phyloP scores from a whole-genome alignment of 202 grass and related monocot species.

The Musa balbisiana region DNA sequence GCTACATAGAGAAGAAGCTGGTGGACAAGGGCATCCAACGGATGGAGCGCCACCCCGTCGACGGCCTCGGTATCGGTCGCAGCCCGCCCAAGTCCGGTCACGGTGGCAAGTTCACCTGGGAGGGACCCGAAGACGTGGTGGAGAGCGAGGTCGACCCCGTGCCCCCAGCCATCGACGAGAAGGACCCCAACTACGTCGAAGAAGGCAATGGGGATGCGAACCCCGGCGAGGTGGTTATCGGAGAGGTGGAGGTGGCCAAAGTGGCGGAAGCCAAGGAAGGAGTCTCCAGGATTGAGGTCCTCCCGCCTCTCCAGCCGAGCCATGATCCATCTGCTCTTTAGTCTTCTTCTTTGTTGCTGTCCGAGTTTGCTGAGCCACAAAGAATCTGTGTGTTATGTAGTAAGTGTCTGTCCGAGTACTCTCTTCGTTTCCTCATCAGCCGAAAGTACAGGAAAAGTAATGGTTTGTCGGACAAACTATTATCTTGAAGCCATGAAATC shows the following conservation, averaged over 20 bases:
- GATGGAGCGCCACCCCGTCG: slow-evolving; percentile 56
- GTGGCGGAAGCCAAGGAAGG: slow-evolving; percentile 39
- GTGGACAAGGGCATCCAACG: slow-evolving; percentile 57
- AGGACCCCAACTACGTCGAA: slow-evolving; percentile 58
- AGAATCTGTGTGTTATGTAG: no score
- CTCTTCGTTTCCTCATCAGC: no score
- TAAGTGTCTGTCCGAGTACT: no score
- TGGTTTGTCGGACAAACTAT: no score
- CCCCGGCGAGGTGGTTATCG: slow-evolving; percentile 27
- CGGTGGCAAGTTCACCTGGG: slow-evolving; percentile 82
- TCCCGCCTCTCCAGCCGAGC: slow-evolving; percentile 18
- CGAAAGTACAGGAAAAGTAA: no score
- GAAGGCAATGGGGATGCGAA: slow-evolving; percentile 10
- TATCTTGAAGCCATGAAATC: no score
- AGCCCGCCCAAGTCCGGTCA: slow-evolving; percentile 61
- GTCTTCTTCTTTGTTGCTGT: background rate
- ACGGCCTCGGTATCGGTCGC: slow-evolving; percentile 40
- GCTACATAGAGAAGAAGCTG: slow-evolving; percentile 67
- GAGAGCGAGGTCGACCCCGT: slow-evolving; percentile 39
- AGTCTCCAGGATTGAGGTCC: slow-evolving; percentile 54
- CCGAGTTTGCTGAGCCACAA: no score
- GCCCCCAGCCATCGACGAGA: slow-evolving; percentile 47
- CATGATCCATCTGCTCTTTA: background rate
- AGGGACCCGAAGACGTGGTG: slow-evolving; percentile 38
- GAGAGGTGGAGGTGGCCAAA: slow-evolving; percentile 59